phyloP scores from a whole-genome alignment of 108 stramenopile species.

The Cyclotella atomus region DNA sequence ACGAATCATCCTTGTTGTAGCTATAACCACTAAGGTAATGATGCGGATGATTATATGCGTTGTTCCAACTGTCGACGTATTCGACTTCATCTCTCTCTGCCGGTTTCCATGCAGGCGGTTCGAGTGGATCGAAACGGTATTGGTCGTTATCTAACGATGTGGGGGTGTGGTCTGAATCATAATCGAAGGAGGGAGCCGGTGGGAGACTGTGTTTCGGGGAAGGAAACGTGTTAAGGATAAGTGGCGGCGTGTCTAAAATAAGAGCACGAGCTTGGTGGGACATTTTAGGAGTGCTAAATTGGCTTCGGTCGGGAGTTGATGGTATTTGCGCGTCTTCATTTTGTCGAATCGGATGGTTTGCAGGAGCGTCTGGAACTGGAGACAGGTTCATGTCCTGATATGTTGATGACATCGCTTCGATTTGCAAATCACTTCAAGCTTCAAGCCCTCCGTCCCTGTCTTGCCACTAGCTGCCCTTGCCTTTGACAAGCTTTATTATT shows the following conservation, averaged over 20 bases:
- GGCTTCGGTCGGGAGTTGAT: neutral
- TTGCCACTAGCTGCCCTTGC: no score
- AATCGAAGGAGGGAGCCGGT: constrained; percentile 12
- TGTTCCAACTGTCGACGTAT: constrained; percentile 44
- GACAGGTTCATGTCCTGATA: no score
- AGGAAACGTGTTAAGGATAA: constrained; percentile 4
- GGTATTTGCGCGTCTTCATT: neutral
- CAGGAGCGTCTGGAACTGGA: no score
- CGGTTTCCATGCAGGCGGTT: constrained; percentile 46
- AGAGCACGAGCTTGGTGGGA: neutral
- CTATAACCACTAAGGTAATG: constrained; percentile 13
- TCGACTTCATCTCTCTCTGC: constrained; percentile 37
- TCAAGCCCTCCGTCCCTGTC: no score
- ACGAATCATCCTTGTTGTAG: constrained; percentile 21
- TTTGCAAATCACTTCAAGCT: no score
- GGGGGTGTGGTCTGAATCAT: constrained; percentile 4
- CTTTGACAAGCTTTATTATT: no score
- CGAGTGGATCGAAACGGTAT: constrained; percentile 20
- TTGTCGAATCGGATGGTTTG: neutral
- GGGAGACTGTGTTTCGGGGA: neutral
- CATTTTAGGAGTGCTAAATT: neutral
- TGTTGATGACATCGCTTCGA: no score
- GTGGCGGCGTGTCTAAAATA: constrained; percentile 22
- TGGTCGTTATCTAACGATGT: neutral
- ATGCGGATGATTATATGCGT: constrained; percentile 31